These are phyloP conservation scores for Coleophoma cylindrospora DNA, from an alignment of 2,329 filamentous ascomycete species.

Conservation along the genomic window DNA sequence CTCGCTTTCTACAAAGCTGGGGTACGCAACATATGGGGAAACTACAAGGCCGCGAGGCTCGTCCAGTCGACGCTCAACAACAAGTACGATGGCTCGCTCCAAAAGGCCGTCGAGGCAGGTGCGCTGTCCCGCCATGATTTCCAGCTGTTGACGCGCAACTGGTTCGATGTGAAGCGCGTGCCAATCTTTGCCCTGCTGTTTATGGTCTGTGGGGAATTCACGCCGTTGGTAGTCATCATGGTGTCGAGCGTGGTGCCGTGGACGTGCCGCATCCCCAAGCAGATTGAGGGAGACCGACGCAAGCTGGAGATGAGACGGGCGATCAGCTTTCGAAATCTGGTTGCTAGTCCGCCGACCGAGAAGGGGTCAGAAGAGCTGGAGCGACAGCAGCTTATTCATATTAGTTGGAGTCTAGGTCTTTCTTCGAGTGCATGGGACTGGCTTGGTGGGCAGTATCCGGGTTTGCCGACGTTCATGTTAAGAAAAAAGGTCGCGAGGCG, in stretches of 20 bases:
- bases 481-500: constrained; percentile 44
- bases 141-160: constrained; percentile 63
- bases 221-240: constrained; percentile 71
- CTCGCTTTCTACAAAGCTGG: constrained; percentile 83
- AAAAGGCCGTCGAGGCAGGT: constrained; percentile 24
- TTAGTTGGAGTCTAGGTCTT: constrained; percentile 32
- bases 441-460: constrained; percentile 30
- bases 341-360: constrained; percentile 19
- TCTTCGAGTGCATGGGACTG: constrained; percentile 36
- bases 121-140: constrained; percentile 60
- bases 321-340: constrained; percentile 39
- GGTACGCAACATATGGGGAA: constrained; percentile 67
- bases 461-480: constrained; percentile 45
- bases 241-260: constrained; percentile 69
- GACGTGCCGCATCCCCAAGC: constrained; percentile 77
- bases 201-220: constrained; percentile 78
- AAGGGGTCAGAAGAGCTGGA: constrained; percentile 24
- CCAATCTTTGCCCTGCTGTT: constrained; percentile 75
- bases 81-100: constrained; percentile 27
- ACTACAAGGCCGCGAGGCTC: constrained; percentile 42
- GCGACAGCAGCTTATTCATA: constrained; percentile 33
- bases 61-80: constrained; percentile 43
- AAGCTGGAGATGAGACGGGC: constrained; percentile 47
- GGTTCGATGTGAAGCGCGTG: constrained; percentile 70
- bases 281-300: constrained; percentile 55